Evolutionary conservation across 2,329 filamentous ascomycete genomes (phyloP).

Genomic region (Ceratocystis lukuohia): DNA sequence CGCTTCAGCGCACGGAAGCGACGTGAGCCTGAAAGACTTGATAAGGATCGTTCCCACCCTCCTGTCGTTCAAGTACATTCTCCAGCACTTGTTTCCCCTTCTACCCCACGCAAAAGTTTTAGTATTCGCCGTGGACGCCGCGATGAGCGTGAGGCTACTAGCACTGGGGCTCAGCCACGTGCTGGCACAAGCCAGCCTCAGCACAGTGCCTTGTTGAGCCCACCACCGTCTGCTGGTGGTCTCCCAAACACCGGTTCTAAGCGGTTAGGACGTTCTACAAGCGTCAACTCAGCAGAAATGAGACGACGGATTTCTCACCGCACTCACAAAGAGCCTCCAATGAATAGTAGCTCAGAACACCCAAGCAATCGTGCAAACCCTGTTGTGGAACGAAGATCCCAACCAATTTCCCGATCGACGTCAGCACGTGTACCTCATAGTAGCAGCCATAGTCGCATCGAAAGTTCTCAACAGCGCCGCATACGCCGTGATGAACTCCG

Average conservation of each 20-base stretch:
- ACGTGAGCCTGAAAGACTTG: conserved; percentile 50
- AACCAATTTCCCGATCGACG: conserved; percentile 42
- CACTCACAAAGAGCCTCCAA: conserved; percentile 50
- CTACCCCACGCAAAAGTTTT: conserved; percentile 69
- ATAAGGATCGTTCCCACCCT: conserved; percentile 55
- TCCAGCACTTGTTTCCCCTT: conserved; percentile 46
- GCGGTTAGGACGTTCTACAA: conserved; percentile 71
- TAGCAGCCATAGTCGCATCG: conserved; percentile 72
- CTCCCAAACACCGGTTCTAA: conserved; percentile 46
- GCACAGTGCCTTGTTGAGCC: conserved; percentile 64
- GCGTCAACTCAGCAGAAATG: conserved; percentile 78
- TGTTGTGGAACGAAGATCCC: conserved; percentile 38
- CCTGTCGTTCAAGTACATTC: conserved; percentile 66
- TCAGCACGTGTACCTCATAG: conserved; percentile 66
- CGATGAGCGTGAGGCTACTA: conserved; percentile 37
- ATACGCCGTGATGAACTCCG: conserved; percentile 52
- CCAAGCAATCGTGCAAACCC: conserved; percentile 45
- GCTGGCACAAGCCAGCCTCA: conserved; percentile 55
- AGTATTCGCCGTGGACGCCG: conserved; percentile 55
- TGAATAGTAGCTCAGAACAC: conserved; percentile 68
- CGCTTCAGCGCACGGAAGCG: conserved; percentile 80
- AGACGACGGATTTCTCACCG: conserved; percentile 44
- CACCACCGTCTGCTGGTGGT: conserved; percentile 50
- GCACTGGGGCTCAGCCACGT: conserved; percentile 32
- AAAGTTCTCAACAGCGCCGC: conserved; percentile 82